Conservation (phyloP, 768 basidiomycete species). For the Mycena olivaceomarginata region DNA sequence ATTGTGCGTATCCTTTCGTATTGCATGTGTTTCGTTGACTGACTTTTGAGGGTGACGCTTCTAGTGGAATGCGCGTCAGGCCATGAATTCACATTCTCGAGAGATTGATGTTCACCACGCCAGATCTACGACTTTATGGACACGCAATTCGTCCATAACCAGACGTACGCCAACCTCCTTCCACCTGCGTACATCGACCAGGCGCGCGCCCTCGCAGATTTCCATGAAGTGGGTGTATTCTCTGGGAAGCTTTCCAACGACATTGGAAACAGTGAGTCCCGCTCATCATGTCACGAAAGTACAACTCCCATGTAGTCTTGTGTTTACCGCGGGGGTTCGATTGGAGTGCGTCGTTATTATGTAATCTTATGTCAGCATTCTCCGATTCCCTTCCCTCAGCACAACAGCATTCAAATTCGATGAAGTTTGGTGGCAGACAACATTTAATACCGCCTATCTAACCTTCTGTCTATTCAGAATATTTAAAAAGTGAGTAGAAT, state of each 20-base stretch:
- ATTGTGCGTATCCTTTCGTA: conserved; percentile 58
- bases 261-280: conserved; percentile 86
- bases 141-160: conserved; percentile 88
- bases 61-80: conserved; percentile 85
- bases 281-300: not conserved
- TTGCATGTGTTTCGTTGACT: not conserved
- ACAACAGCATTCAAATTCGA: no score
- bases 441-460: no score
- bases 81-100: not conserved
- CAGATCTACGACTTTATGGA: conserved; percentile 88
- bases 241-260: conserved; percentile 75
- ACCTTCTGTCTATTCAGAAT: no score
- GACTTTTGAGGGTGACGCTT: conserved; percentile 27
- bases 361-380: no score
- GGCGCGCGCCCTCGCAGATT: conserved; percentile 83
- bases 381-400: no score
- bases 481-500: no score
- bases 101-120: conserved; percentile 31
- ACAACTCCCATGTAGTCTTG: no score
- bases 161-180: conserved; percentile 85
- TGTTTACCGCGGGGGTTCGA: no score
- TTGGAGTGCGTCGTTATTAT: no score
- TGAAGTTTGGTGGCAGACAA: no score
- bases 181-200: conserved; percentile 87
- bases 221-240: conserved; percentile 88